Percentiles rank a stretch among this genome's conserved stretches.
Conservation (phyloP, 1,139 yeast genomes). For the Yamadazyma oceani region DNA sequence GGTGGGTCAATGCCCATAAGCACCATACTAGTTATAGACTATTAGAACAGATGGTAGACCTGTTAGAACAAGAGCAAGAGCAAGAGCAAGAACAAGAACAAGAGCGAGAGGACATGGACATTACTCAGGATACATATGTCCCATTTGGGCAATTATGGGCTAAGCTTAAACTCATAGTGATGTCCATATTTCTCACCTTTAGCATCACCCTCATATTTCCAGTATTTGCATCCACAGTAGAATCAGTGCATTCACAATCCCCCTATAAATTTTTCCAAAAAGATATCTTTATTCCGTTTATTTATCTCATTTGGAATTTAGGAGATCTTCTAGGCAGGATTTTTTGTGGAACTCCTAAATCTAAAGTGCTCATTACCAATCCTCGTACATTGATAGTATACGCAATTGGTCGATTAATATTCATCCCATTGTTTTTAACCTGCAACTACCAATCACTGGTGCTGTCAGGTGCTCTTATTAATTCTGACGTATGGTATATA, state of each 20-base stretch:
- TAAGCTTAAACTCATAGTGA: constrained; percentile 61
- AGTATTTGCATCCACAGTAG: constrained; percentile 77
- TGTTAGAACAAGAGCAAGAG: constrained; percentile 6
- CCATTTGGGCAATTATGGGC: constrained; percentile 53
- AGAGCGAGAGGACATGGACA: too few relatives aligned
- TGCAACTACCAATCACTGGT: constrained; percentile 53
- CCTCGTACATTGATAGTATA: constrained; percentile 48
- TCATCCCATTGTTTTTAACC: constrained; percentile 65
- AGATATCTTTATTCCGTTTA: constrained; percentile 67
- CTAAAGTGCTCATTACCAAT: constrained; percentile 32
- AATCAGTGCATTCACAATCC: constrained; percentile 45
- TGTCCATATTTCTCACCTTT: constrained; percentile 74
- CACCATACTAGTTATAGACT: constrained; percentile 22
- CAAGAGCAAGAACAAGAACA: too few relatives aligned
- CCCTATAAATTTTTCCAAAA: constrained; percentile 37
- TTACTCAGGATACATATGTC: constrained; percentile 22
- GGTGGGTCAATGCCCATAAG: constrained; percentile 29
- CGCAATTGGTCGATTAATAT: constrained; percentile 52
- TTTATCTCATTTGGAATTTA: constrained; percentile 78
- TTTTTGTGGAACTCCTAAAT: constrained; percentile 56
- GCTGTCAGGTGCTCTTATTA: constrained; percentile 35
- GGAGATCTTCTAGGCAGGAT: constrained; percentile 86
- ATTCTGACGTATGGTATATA: constrained; percentile 69
- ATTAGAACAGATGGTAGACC: constrained; percentile 17
- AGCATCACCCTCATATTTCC: constrained; percentile 82